These are phyloP conservation scores for Liquidambar formosana DNA, from an alignment of 164 flowering plant genomes.

Conservation along the genomic window DNA sequence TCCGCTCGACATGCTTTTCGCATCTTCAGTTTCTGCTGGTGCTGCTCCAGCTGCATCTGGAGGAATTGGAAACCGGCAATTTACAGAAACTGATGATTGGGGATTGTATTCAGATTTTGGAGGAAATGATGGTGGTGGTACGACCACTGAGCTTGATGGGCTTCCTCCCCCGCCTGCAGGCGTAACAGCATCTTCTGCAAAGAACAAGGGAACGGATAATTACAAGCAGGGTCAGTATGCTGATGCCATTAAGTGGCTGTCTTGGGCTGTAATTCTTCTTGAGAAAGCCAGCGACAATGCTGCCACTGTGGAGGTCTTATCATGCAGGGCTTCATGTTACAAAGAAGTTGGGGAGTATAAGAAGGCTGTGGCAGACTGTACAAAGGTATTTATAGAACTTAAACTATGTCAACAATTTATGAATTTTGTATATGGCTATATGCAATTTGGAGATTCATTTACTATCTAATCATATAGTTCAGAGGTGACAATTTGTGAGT, in stretches of 20 bases:
- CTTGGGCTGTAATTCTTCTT: conserved; percentile 83
- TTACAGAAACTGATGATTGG: conserved; percentile 73
- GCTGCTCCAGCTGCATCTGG: conserved; percentile 30
- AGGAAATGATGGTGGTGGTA: conserved; percentile 45
- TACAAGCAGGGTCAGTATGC: conserved; percentile 92
- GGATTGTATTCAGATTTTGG: conserved; percentile 61
- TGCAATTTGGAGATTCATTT: too few relatives aligned
- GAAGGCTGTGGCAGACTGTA: conserved; percentile 95
- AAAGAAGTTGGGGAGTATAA: conserved; percentile 99
- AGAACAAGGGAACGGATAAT: conserved; percentile 82
- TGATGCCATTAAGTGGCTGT: conserved; percentile 98
- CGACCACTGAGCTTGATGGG: conserved; percentile 88
- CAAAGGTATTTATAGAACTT: conserved; percentile 57
- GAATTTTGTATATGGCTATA: too few relatives aligned
- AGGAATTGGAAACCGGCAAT: conserved; percentile 35
- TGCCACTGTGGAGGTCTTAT: conserved; percentile 57
- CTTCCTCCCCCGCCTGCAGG: conserved; percentile 96
- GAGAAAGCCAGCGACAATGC: conserved; percentile 70
- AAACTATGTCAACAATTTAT: not conserved
- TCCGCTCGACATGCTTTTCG: conserved; percentile 65
- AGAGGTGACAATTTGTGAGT: too few relatives aligned
- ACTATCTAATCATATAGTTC: too few relatives aligned
- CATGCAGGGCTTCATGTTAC: conserved; percentile 88
- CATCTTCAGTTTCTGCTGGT: conserved; percentile 43
- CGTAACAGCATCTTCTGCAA: conserved; percentile 68